Evolutionary conservation across 306 rosid species (phyloP), one percentile per base, ranked within the genome.

Genomic region (Fragaria iinumae): DNA sequence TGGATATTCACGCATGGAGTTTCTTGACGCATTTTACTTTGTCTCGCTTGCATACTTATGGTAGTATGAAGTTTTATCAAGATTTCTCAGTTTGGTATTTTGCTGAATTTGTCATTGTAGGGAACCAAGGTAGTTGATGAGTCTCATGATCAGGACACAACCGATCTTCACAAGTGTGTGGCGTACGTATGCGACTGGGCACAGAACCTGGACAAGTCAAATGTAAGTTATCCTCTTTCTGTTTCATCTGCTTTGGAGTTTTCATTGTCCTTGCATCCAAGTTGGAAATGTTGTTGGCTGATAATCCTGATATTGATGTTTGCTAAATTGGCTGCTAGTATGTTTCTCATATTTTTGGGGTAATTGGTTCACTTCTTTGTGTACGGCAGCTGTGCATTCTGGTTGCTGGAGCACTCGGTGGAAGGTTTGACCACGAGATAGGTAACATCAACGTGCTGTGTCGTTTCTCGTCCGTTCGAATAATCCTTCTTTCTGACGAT

Each of bases 361-460:
- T 29, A 65, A 56, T 39, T 81, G 44, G 11, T 71, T 50, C 67
- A 21, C 43, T 41, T 76, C 44, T 73, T 71, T 52, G 81, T 67
- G 53, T 79, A 27, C 85, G 66, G 65, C 87, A 96, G 99, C 73
- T 87, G 70, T 86, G 98, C 88, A 89, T 96, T 83, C 87, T 96
- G 67, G 93, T 89, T 70, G 87, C 88, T 71, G 99, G 99, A 81
- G 97, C 98, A 76, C 93, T 96, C 71, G 99, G 99, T 43, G 99
- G 99, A 75, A 83, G 99, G 82, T 96, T 96, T 80, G 99, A 96
- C 83, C 99, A 96, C 17, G 97, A 92, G 86, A 88, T 96, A 21
- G 99, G 98, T 77, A 96, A 96, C 83, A 81, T 96, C 71, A 96
- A 96, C 59, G 93, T 92, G 52, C 74, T 92, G n/a, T 92, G 88